Conservation (phyloP, 352 stramenopile species). For the Phytopythium montanum region DNA sequence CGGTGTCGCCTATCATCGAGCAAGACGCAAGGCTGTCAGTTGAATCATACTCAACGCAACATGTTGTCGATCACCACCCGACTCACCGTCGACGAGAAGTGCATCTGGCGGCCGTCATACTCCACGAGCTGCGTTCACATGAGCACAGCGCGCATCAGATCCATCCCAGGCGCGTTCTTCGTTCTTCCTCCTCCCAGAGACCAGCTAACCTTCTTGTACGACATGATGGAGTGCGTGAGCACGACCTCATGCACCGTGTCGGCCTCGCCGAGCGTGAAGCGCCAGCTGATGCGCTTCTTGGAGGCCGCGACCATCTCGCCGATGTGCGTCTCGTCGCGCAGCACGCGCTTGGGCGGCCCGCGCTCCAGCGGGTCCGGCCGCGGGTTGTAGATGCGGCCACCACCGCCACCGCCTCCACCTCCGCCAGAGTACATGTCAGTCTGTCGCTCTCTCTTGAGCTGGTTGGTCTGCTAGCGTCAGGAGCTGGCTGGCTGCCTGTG, state of each 20-base stretch:
- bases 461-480: neutral
- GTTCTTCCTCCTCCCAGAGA: neutral
- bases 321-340: slow-evolving; percentile 73
- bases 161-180: too few species aligned
- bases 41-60: neutral
- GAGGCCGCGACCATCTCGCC: slow-evolving; percentile 75
- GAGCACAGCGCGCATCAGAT: neutral
- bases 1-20: slow-evolving; percentile 37
- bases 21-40: neutral
- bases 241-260: slow-evolving; percentile 74
- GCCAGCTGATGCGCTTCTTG: slow-evolving; percentile 83
- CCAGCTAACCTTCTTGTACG: slow-evolving; percentile 70
- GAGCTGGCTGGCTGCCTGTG: neutral
- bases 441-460: slow-evolving; percentile 2
- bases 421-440: slow-evolving; percentile 47
- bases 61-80: neutral
- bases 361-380: slow-evolving; percentile 62
- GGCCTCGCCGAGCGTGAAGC: slow-evolving; percentile 73
- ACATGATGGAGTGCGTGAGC: slow-evolving; percentile 81
- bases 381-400: slow-evolving; percentile 66
- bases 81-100: slow-evolving; percentile 76
- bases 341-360: slow-evolving; percentile 65
- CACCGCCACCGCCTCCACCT: slow-evolving; percentile 37
- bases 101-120: slow-evolving; percentile 78
- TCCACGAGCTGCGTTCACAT: slow-evolving; percentile 41